Evolutionary conservation across 225 moss, liverwort and hornwort species (phyloP).

Genomic region (Asterella californica): DNA sequence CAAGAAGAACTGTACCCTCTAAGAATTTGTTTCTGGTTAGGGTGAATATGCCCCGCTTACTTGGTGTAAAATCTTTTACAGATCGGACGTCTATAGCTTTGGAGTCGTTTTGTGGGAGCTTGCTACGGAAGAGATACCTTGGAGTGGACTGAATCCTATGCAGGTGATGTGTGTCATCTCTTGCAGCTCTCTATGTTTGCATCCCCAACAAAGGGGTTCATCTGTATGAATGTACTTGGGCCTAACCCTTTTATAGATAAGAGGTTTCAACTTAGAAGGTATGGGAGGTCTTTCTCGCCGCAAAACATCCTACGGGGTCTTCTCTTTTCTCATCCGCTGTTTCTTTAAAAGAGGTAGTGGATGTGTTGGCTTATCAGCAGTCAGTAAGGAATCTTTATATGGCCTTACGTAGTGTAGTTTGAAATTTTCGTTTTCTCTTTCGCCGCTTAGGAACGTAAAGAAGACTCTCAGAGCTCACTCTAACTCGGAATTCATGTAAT

Average conservation of each 20-base stretch:
- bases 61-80: conserved; percentile 23
- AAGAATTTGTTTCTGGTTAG: background rate
- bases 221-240: background rate
- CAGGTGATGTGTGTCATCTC: conserved; percentile 45
- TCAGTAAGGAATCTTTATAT: background rate
- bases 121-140: conserved; percentile 75
- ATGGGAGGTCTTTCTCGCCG: background rate
- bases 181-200: background rate
- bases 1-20: background rate
- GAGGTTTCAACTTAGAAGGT: background rate
- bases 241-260: background rate
- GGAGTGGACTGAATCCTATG: conserved; percentile 82
- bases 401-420: background rate
- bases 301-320: background rate
- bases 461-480: background rate
- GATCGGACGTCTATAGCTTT: conserved; percentile 93
- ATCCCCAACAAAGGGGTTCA: background rate
- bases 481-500: background rate
- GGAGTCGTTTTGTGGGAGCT: conserved; percentile 97
- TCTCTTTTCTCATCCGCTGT: background rate
- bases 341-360: background rate
- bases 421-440: background rate
- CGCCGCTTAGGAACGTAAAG: no score
- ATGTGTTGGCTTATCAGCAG: background rate
- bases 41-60: background rate